Evolutionary conservation across 2,329 filamentous ascomycete genomes (phyloP).

Genomic region (Leptographium galeiforme): DNA sequence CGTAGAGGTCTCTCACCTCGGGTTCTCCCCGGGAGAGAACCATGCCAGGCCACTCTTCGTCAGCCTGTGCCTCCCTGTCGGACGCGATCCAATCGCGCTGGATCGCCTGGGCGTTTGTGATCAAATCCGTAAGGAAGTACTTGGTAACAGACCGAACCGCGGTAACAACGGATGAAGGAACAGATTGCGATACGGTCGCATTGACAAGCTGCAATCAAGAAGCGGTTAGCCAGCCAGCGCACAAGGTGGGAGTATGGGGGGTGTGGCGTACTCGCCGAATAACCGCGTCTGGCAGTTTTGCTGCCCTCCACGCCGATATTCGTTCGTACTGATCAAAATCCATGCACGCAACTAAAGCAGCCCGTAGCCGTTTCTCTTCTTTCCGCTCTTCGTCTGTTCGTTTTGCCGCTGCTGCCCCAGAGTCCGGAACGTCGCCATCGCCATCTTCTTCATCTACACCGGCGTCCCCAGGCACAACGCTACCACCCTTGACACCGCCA

Average conservation of each 20-base stretch:
- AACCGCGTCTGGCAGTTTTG: constrained; percentile 53
- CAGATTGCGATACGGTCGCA: constrained; percentile 67
- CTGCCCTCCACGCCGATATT: constrained; percentile 57
- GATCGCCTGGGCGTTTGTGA: constrained; percentile 56
- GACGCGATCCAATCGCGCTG: constrained; percentile 58
- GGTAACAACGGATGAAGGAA: constrained; percentile 58
- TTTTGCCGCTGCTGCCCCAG: constrained; percentile 17
- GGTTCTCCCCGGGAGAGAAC: constrained; percentile 14
- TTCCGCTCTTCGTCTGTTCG: constrained; percentile 41
- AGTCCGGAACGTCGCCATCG: constrained; percentile 18
- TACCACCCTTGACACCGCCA: constrained; percentile 19
- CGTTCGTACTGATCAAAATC: constrained; percentile 53
- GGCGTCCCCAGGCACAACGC: constrained; percentile 11
- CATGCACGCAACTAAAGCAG: constrained; percentile 52
- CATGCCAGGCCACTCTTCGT: constrained; percentile 23
- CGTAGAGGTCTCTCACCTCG: constrained; percentile 18
- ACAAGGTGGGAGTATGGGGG: background rate
- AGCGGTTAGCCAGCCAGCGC: background rate
- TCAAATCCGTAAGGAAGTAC: constrained; percentile 62
- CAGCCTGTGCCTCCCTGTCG: constrained; percentile 40
- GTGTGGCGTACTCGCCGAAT: constrained; percentile 46
- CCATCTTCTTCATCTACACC: constrained; percentile 36
- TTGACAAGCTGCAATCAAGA: constrained; percentile 48
- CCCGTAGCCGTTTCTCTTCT: constrained; percentile 49
- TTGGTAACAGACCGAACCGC: constrained; percentile 68